Evolutionary conservation across 2,329 filamentous ascomycete species (phyloP).

Genomic region (Pestalotiopsis sp.): DNA sequence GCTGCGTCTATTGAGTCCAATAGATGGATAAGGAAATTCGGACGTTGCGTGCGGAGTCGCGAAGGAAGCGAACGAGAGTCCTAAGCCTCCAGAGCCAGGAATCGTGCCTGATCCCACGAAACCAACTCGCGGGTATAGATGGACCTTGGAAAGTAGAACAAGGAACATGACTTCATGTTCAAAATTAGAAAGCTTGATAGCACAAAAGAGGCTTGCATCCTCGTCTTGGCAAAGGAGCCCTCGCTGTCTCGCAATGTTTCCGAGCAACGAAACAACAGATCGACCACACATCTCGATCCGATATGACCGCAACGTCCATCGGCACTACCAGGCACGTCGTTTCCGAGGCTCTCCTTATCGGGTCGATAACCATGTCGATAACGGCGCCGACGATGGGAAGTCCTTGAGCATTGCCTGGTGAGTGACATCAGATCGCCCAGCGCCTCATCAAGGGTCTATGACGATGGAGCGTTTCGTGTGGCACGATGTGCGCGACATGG

Average conservation of each 20-base stretch:
- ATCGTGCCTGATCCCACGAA: not conserved
- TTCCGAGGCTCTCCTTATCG: not conserved
- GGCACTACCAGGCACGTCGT: not conserved
- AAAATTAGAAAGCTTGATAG: not conserved
- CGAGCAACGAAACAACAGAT: not conserved
- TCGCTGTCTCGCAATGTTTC: not conserved
- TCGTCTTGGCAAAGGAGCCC: not conserved
- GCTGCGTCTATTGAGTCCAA: constrained; percentile 6
- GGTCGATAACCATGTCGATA: not conserved
- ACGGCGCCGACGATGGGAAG: not conserved
- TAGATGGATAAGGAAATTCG: not conserved
- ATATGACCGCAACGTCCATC: not conserved
- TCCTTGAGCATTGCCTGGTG: not conserved
- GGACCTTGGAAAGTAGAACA: not conserved
- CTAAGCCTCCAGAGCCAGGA: not conserved
- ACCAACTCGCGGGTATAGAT: not conserved
- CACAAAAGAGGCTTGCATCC: not conserved
- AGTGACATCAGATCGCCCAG: not conserved
- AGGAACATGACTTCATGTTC: not conserved
- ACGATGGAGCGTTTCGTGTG: not conserved
- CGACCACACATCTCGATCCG: not conserved
- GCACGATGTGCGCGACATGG: not conserved
- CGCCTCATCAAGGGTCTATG: not conserved
- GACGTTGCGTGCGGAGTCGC: not conserved
- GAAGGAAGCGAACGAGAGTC: not conserved